phyloP scores from a whole-genome alignment of 2,329 filamentous ascomycete species.

The Ustilaginoidea virens region DNA sequence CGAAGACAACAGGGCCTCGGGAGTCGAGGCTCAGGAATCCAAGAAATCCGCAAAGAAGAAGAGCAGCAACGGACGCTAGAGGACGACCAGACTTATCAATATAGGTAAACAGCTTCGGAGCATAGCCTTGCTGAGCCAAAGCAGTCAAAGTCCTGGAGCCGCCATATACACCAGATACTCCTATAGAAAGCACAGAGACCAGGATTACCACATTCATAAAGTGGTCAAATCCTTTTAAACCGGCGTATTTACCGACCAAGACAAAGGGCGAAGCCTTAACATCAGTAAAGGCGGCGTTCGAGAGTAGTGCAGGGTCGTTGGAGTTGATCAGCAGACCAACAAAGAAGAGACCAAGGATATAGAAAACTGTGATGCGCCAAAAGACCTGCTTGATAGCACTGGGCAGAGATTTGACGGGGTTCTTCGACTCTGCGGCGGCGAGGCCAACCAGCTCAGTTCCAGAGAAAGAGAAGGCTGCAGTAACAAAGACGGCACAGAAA shows the following conservation, averaged over 20 bases:
- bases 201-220: conserved; percentile 40
- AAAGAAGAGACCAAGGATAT: conserved; percentile 32
- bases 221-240: conserved; percentile 29
- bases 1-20: conserved; percentile 36
- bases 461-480: conserved; percentile 52
- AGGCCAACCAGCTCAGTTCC: conserved; percentile 56
- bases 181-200: conserved; percentile 37
- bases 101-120: conserved; percentile 36
- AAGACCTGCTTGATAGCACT: conserved; percentile 64
- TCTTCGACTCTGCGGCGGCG: conserved; percentile 51
- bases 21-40: conserved; percentile 30
- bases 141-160: conserved; percentile 39
- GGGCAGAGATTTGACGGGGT: conserved; percentile 56
- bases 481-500: conserved; percentile 54
- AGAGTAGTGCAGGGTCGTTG: conserved; percentile 27
- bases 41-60: conserved; percentile 30
- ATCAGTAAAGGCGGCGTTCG: conserved; percentile 27
- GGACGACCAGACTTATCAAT: conserved; percentile 38
- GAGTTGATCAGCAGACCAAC: conserved; percentile 29
- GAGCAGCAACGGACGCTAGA: conserved; percentile 26
- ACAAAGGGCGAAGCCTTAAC: conserved; percentile 32
- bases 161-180: conserved; percentile 38
- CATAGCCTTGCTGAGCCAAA: conserved; percentile 40
- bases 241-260: conserved; percentile 30
- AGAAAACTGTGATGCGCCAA: conserved; percentile 37